phyloP scores from a whole-genome alignment of 495 filamentous ascomycete genomes.

The Xylaria nigripes region DNA sequence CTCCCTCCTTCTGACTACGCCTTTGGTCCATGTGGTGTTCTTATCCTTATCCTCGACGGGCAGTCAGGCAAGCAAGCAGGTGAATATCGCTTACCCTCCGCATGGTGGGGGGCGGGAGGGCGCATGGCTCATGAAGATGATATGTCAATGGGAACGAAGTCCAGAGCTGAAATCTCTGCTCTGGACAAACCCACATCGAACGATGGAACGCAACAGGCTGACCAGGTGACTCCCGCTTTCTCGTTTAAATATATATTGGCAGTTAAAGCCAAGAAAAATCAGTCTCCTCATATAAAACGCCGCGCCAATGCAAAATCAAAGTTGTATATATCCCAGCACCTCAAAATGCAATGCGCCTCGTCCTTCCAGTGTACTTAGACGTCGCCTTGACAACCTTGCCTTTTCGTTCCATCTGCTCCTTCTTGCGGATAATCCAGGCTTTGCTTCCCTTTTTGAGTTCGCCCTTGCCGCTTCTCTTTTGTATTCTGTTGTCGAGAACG shows the following conservation, averaged over 20 bases:
- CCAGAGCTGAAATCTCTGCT: not conserved
- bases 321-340: conserved; percentile 8
- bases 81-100: not conserved
- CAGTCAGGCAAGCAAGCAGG: too few species aligned
- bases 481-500: conserved; percentile 62
- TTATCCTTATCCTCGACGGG: too few species aligned
- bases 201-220: not conserved
- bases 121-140: not conserved
- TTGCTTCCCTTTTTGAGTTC: conserved; percentile 70
- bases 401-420: conserved; percentile 89
- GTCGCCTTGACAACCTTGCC: conserved; percentile 86
- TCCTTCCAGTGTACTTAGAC: conserved; percentile 89
- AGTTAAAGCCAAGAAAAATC: not conserved
- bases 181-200: not conserved
- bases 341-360: conserved; percentile 53
- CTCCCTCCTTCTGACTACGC: too few species aligned
- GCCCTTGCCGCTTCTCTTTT: conserved; percentile 43
- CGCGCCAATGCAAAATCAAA: conserved; percentile 20
- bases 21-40: too few species aligned
- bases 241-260: not conserved
- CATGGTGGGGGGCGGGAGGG: not conserved
- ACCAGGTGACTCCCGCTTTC: not conserved
- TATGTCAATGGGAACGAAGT: not conserved
- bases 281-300: conserved; percentile 7
- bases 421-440: conserved; percentile 87